Evolutionary conservation across 208 protist species (phyloP), one percentile per base, ranked within the genome.

Genomic region (Crithidia brevicula): DNA sequence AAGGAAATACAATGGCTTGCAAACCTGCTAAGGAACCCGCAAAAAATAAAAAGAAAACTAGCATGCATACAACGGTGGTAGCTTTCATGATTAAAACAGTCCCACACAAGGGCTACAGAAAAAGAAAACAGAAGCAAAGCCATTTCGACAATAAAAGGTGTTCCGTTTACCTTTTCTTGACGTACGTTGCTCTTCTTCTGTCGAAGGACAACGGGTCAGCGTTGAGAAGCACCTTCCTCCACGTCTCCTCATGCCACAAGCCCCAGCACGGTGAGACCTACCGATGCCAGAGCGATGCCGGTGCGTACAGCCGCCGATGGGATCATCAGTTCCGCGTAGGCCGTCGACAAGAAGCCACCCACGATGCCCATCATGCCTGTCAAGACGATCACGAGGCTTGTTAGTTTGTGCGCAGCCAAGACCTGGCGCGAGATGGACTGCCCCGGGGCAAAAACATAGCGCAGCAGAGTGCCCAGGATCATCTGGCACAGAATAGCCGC

Each of bases 401-500:
- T 34, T 22, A 71, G 50, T 13, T 66, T 64, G 62, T 83, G 77
- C 16, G 67, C 66, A 2, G 30, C 28, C 45, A 53, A 34, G 28
- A 77, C 34, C 13, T 16, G 38, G 7, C 3, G 47, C 28, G 64
- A 65, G 13, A 36, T 13, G 4, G 47, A 49, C 50, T 51, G 15
- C 3, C 23, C 58, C 15, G 54, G 43, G 13, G 43, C 13, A 16
- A 83, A 34, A 5, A 70, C 53, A 50, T 80, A 83, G 40, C 74
- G 78, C 22, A 80, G 65, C 6, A 49, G 38, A 11, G 40, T 56
- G 20, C 78, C 78, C 1, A 83, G 50, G 23, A 60, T 45, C 46
- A 83, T 73, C 51, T 83, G 73, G 33, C 77, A 74, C 5, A 80
- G 36, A n/a, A 80, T 72, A 0, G 69, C 34, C 1, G 50, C 43